A percentile compares a stretch with the other conserved stretches of the same genome.
phyloP scores from a whole-genome alignment of 345 rosid genomes.

The Orychophragmus violaceus region DNA sequence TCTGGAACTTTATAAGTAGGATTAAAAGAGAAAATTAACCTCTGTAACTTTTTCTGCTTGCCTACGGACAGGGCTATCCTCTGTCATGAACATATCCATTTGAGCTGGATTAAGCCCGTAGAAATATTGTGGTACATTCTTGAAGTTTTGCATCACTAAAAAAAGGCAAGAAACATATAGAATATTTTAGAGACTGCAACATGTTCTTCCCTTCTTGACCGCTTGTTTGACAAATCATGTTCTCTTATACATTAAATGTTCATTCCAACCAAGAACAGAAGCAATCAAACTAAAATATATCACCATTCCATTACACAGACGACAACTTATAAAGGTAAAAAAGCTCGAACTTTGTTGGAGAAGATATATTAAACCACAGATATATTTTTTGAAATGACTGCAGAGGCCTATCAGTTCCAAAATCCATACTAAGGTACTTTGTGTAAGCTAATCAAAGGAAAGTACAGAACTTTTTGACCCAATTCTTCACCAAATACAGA shows the following conservation, averaged over 20 bases:
- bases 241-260: neutral
- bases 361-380: neutral
- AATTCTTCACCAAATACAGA: neutral
- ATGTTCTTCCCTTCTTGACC: neutral
- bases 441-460: neutral
- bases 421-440: neutral
- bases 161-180: neutral
- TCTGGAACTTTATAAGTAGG: neutral
- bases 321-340: neutral
- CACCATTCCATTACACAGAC: neutral
- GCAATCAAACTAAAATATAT: neutral
- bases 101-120: slow-evolving; percentile 84
- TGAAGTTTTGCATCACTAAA: slow-evolving; percentile 78
- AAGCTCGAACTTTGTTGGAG: neutral
- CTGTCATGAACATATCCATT: slow-evolving; percentile 89
- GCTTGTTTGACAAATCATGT: neutral
- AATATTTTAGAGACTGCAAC: neutral
- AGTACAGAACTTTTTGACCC: neutral
- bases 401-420: neutral
- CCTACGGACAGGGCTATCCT: slow-evolving; percentile 58
- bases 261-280: neutral
- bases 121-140: slow-evolving; percentile 61
- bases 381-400: too few relatives aligned
- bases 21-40: slow-evolving; percentile 37
- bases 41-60: slow-evolving; percentile 65